Evolutionary conservation across 306 rosid species (phyloP), one percentile per base, ranked within the genome.

Genomic region (Ochetophila trinervis): DNA sequence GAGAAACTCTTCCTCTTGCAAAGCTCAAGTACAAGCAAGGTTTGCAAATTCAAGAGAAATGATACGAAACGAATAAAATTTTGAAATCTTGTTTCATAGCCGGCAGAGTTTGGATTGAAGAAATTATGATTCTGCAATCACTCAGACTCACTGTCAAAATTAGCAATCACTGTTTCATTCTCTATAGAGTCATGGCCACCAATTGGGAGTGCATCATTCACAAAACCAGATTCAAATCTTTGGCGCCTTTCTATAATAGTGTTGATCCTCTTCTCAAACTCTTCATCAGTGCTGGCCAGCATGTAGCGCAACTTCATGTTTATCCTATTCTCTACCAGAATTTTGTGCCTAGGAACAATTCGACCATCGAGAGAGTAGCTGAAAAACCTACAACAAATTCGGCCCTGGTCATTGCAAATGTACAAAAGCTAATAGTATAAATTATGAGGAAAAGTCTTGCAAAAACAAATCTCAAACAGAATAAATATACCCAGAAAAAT

Each of bases 361-460:
- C 98, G 83, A 24, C 87, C 84, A 10, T 89, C 91, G 1, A 92
- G 92, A 60, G 98, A 92, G 79, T 89, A 92, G 81, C 96, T 92
- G 59, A 92, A 84, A 85, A 92, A 92, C 80, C 96, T 88, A 87
- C 30, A 63, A 56, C 60, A 1, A 65, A 61, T 53, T 50, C 60
- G 73, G 65, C 22, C 32, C 62, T 34, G 60, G 40, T 66, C 57
- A 56, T 22, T 21, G 37, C 60, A 44, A 44, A 53, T 5, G 34
- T 19, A 19, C 19, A 19, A 22, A 65, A 60, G 74, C 52, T 15
- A 67, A 32, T 27, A 35, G n/a, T n/a, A 42, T 54, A 36, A 13
- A 20, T 10, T 21, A 36, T 10, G 49, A 14, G 12, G 44, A 19
- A 37, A 37, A 22, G 32, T 32, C 14, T 18, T 34, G 19, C n/a